Base-by-base conservation (phyloP, 2,329 filamentous ascomycete species). In the Aureobasidium sp. region DNA sequence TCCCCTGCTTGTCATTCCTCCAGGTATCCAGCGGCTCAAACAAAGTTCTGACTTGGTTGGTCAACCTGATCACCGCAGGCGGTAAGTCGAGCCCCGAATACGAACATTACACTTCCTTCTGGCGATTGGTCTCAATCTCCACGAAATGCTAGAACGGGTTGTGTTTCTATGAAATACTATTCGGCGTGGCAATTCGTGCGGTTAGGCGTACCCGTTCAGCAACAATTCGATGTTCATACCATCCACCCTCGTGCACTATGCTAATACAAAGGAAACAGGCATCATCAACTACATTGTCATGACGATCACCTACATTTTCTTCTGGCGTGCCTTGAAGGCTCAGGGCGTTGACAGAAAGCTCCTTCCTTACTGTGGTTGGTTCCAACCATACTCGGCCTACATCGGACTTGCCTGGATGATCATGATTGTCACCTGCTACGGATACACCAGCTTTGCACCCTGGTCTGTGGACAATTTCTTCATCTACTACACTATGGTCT, bases 201-300 rank as follows among this genome's bases (percentile, higher is more conserved):
- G n/a, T n/a, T n/a, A n/a, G n/a, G n/a, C n/a, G n/a, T n/a, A n/a
- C n/a, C n/a, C n/a, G n/a, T n/a, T n/a, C n/a, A n/a, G n/a, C n/a
- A n/a, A n/a, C n/a, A n/a, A n/a, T n/a, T n/a, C n/a, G n/a, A n/a
- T n/a, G n/a, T n/a, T n/a, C n/a, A n/a, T n/a, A n/a, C n/a, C n/a
- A n/a, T n/a, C n/a, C n/a, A n/a, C n/a, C n/a, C n/a, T n/a, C n/a
- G n/a, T n/a, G n/a, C n/a, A n/a, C n/a, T n/a, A n/a, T n/a, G n/a
- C n/a, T n/a, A n/a, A n/a, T n/a, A n/a, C n/a, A n/a, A n/a, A n/a
- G n/a, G n/a, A n/a, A n/a, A 5, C 3, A 29, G 78, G 79, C 53
- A 77, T 84, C 65, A 84, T 87, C 70, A 82, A 85, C 73, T 87
- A 84, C 70, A 78, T 86, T 62, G 76, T 81, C 69, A 84, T 84